Conservation (phyloP, 306 rosid species). For the Vigna hirtella region DNA sequence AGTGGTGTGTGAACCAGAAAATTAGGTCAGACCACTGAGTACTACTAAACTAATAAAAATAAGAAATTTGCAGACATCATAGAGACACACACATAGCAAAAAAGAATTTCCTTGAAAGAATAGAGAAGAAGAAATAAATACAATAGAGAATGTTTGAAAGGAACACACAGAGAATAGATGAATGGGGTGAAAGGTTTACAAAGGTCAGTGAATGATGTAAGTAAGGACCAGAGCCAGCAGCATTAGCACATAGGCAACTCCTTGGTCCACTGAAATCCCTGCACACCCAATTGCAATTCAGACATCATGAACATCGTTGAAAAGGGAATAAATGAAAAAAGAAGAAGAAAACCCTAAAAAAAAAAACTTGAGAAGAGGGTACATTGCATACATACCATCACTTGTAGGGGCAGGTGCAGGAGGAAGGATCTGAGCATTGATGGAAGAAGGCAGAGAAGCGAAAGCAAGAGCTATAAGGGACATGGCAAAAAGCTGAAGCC, state of each 20-base stretch:
- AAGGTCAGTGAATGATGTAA: slow-evolving; percentile 64
- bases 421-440: slow-evolving; percentile 61
- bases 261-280: slow-evolving; percentile 59
- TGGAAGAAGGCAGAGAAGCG: slow-evolving; percentile 53
- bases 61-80: background rate
- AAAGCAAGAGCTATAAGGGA: slow-evolving; percentile 51
- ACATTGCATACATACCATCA: slow-evolving; percentile 59
- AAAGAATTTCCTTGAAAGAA: slow-evolving; percentile 53
- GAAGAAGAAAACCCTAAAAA: background rate
- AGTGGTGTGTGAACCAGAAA: background rate
- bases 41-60: background rate
- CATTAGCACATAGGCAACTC: slow-evolving; percentile 57
- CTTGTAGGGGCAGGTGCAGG: slow-evolving; percentile 82
- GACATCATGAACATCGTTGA: background rate
- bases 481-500: slow-evolving; percentile 53
- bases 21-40: background rate
- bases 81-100: slow-evolving; percentile 10
- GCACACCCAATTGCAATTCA: slow-evolving; percentile 35
- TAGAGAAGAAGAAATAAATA: slow-evolving; percentile 39
- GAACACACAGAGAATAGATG: slow-evolving; percentile 34
- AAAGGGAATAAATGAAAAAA: background rate
- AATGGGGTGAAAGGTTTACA: slow-evolving; percentile 10
- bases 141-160: background rate
- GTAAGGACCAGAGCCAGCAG: slow-evolving; percentile 59
- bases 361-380: background rate